Evolutionary conservation across 2,329 filamentous ascomycete species (phyloP), one percentile per base, ranked within the genome.

Genomic region (Rhytidhysteron rufulum): DNA sequence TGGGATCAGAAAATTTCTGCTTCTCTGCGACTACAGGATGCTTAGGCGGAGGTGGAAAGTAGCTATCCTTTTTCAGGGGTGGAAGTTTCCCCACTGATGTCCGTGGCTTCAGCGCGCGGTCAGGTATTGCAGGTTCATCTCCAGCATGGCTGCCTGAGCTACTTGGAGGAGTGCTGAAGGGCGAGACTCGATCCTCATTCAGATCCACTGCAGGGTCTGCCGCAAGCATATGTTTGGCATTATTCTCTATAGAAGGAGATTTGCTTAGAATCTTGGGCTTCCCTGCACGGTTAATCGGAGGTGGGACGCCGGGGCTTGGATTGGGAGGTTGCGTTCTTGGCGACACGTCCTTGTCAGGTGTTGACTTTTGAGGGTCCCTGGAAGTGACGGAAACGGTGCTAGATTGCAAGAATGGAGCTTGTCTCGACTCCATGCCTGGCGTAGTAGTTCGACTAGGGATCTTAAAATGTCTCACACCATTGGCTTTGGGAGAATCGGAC

Each of bases 91-190:
- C 8, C 16, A 18, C 17, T 16, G 17, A 11, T 30, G 25, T 21
- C 11, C 33, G 27, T n/a, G 54, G 46, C 35, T 57, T 59, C 13
- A 56, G 53, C 4, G 54, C 53, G 5, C 47, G 43, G n/a, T 54
- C 43, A 27, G 55, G 43, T 4, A 43, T 48, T 30, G 55, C 50
- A 2, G 55, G 50, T 27, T 58, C 57, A 20, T 60, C 49, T 4
- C 44, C 51, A 10, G 66, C 68, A 4, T 58, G 58, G 31, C 76
- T 83, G 41, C 78, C 81, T 4, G 79, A 78, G 57, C 85, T 91
- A 51, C 81, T 83, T 0, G 90, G 88, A 15, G 89, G 89, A 25
- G 88, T 95, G 55, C 75, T 89, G 58, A 96, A 95, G 0, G 91
- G 90, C 1, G 91, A 95, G 0, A 82, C 57, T 37, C 69, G 67